Conservation (phyloP, 2,329 filamentous ascomycete species). For the Penicillium thymicola region DNA sequence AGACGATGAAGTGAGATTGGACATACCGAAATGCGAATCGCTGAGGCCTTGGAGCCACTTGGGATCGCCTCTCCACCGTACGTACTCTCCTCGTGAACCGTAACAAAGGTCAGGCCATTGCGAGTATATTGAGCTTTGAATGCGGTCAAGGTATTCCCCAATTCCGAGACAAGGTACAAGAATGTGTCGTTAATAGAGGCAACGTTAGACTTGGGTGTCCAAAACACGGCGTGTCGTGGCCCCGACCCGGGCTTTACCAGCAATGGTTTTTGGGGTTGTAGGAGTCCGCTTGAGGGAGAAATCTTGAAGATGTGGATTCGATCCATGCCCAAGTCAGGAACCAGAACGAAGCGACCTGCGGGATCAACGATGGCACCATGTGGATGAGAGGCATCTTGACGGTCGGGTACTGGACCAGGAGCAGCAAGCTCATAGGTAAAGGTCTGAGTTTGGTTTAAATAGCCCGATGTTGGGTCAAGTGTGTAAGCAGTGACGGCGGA, state of each 20-base stretch:
- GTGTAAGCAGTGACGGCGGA: constrained; percentile 15
- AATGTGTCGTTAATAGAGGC: background rate
- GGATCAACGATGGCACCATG: constrained; percentile 46
- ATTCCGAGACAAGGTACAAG: constrained; percentile 20
- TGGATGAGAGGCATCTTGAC: constrained; percentile 57
- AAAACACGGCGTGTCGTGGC: constrained; percentile 54
- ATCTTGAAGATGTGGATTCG: constrained; percentile 54
- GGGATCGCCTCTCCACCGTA: constrained; percentile 9
- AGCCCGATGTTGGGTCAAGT: constrained; percentile 2
- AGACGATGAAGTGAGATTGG: background rate
- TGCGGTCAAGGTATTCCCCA: constrained; percentile 17
- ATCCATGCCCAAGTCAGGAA: constrained; percentile 56
- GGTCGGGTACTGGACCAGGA: constrained; percentile 44
- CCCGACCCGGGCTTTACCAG: constrained; percentile 48
- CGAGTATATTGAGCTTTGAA: constrained; percentile 15
- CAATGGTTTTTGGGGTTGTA: constrained; percentile 48
- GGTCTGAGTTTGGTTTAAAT: constrained; percentile 8
- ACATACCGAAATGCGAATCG: constrained; percentile 15
- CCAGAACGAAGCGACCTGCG: constrained; percentile 51
- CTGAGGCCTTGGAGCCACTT: constrained; percentile 13
- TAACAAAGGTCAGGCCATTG: constrained; percentile 9
- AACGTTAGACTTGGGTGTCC: constrained; percentile 32
- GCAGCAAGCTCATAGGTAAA: constrained; percentile 14
- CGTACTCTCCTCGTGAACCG: constrained; percentile 11
- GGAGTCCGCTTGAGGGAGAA: constrained; percentile 43